phyloP scores from a whole-genome alignment of 257 asterid genomes.

The Petunia secreta region DNA sequence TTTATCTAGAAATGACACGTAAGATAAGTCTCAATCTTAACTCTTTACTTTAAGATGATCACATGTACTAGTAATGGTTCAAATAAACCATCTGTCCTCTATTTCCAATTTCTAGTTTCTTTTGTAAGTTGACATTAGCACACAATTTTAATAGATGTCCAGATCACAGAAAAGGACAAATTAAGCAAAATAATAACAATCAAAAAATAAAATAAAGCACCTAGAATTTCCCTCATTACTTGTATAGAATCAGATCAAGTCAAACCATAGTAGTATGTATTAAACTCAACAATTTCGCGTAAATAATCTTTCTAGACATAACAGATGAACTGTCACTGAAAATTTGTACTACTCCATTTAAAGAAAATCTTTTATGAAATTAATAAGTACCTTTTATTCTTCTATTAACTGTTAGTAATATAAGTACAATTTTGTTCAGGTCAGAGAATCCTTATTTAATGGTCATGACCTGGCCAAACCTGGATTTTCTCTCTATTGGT shows the following conservation, averaged over 20 bases:
- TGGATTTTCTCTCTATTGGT: conserved; percentile 17
- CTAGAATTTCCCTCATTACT: neutral
- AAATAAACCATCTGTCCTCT: neutral
- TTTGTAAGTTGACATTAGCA: neutral
- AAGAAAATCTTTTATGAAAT: neutral
- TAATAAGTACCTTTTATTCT: neutral
- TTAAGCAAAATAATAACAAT: neutral
- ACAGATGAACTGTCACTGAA: neutral
- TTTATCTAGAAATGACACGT: neutral
- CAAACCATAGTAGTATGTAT: neutral
- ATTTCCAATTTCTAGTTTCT: neutral
- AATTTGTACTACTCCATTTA: neutral
- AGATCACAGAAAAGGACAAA: conserved; percentile 18
- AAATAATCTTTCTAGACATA: neutral
- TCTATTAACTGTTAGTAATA: neutral
- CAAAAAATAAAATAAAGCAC: neutral
- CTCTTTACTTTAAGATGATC: neutral
- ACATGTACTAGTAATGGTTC: neutral
- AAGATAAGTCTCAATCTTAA: neutral
- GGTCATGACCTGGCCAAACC: conserved; percentile 12
- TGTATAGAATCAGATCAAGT: conserved; percentile 19
- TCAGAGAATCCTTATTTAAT: conserved; percentile 13
- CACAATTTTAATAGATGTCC: neutral
- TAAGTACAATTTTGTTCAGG: conserved; percentile 9
- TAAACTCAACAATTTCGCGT: neutral